Base-by-base conservation (phyloP, 345 rosid genomes). In the Trapa incisa region DNA sequence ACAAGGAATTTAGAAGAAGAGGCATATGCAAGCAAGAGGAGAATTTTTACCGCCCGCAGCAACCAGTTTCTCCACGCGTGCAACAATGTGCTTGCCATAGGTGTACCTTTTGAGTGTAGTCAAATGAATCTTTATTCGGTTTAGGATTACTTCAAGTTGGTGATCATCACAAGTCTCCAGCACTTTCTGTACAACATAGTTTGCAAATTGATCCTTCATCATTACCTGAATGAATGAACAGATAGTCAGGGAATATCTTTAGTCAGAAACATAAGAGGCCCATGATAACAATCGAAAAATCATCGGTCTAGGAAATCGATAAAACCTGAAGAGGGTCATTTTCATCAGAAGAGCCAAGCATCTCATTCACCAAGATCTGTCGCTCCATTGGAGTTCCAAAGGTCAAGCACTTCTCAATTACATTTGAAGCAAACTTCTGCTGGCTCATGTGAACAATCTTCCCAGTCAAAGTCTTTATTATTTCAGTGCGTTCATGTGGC, bases 401-500 rank as follows among this genome's bases (percentile, higher is more conserved):
- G 61, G 87, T 78, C 65, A 93, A 69, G 71, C 98, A 93, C 76
- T 93, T 93, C 76, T 93, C 98, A 52, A 93, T 79, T 67, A 93
- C 98, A 66, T 93, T 93, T 3, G 98, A 93, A n/a, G 98, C 98
- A 78, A 93, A 93, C 79, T 93, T 93, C 73, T 93, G 98, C 78
- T 93, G 98, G 71, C 98, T 93, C 98, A 93, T 93, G 68, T 83
- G 87, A 75, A 93, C 94, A 47, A 93, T 90, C 79, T 88, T 89
- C 70, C 97, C 98, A 6, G 90, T 81, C 68, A 93, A 68, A 68
- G 87, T 87, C 76, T 75, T 84, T 48, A 93, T 86, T 73, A 93
- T 87, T 48, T 80, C 76, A 22, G 97, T 74, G 37, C 98, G 96
- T 74, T 93, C 98, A 54, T 84, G 80, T 17, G 91, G 86, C 73